Evolutionary conservation across 176 grass and related monocot genomes (phyloP).

Genomic region (Avena eriantha): DNA sequence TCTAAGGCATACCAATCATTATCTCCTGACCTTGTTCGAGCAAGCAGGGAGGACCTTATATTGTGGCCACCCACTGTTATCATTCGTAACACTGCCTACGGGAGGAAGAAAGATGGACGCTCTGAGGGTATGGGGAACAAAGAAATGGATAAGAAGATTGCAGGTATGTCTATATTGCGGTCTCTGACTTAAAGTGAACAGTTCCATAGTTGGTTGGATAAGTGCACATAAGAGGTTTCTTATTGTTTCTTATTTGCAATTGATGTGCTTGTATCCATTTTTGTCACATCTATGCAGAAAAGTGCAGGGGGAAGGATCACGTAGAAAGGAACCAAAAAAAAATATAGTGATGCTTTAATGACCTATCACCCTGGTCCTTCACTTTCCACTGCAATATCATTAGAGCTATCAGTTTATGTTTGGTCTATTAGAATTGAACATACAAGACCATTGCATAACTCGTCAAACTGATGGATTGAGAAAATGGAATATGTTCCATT

Average conservation of each 20-base stretch:
- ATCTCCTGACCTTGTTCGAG: constrained; percentile 79
- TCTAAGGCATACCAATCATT: constrained; percentile 90
- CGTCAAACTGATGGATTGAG: background rate
- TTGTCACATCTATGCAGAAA: background rate
- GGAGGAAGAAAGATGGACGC: constrained; percentile 90
- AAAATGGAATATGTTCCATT: constrained; percentile 9
- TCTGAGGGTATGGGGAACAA: constrained; percentile 91
- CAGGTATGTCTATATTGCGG: constrained; percentile 67
- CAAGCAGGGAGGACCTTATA: constrained; percentile 93
- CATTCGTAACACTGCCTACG: constrained; percentile 83
- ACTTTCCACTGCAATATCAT: background rate
- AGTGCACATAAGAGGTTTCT: constrained; percentile 15
- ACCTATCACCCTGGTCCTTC: background rate
- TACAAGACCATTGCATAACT: background rate
- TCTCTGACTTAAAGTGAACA: constrained; percentile 37
- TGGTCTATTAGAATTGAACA: constrained; percentile 2
- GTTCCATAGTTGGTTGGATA: constrained; percentile 35
- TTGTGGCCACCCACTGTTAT: constrained; percentile 92
- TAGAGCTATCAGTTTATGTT: constrained; percentile 11
- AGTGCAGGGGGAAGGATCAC: background rate
- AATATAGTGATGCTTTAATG: background rate
- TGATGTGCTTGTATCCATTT: background rate
- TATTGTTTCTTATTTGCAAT: constrained; percentile 14
- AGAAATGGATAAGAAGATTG: constrained; percentile 98
- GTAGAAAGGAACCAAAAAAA: background rate